Percentiles rank a stretch among this genome's conserved stretches.
These are phyloP conservation scores for Solanum rostratum DNA, from an alignment of 257 asterid species.

Conservation along the genomic window DNA sequence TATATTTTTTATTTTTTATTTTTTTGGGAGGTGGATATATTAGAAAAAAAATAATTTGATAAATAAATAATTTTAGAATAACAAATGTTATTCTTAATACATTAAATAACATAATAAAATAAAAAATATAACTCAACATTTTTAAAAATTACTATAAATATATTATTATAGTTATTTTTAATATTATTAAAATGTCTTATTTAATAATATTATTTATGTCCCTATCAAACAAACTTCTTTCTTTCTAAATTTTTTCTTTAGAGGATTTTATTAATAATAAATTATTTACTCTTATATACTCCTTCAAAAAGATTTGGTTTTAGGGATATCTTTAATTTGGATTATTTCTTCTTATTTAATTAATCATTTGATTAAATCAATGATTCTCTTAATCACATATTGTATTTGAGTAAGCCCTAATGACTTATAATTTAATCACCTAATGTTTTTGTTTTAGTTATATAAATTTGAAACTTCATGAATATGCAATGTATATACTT, in stretches of 20 bases:
- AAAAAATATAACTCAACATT: background rate
- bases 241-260: background rate
- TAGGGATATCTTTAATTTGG: background rate
- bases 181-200: background rate
- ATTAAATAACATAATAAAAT: too few relatives aligned
- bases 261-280: background rate
- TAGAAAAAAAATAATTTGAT: too few relatives aligned
- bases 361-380: background rate
- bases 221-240: background rate
- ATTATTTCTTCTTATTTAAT: background rate
- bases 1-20: background rate
- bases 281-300: background rate
- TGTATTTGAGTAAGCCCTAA: background rate
- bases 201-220: background rate
- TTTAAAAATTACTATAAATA: background rate
- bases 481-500: too few relatives aligned
- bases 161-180: background rate
- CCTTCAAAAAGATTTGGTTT: background rate
- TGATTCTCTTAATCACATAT: background rate
- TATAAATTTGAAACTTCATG: background rate
- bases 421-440: background rate
- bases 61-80: too few relatives aligned
- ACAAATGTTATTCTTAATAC: too few relatives aligned
- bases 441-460: background rate
- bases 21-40: too few relatives aligned